A percentile compares a stretch with the other conserved stretches of the same genome.
Evolutionary conservation across 768 basidiomycete genomes (phyloP).

Genomic region (Leccinellum albellum): DNA sequence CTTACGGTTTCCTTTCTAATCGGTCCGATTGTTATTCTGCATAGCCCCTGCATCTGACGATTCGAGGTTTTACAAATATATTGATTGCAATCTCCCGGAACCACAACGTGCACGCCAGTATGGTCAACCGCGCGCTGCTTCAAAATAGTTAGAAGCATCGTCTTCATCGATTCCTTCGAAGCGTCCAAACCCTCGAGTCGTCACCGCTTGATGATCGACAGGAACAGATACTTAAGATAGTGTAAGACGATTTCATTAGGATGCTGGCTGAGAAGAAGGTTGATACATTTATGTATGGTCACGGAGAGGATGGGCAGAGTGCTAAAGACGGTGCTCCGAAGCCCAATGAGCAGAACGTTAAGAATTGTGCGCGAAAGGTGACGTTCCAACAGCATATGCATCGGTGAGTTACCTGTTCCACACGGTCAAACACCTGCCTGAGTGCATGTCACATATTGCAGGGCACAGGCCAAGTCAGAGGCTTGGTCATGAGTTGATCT

Average conservation of each 20-base stretch:
- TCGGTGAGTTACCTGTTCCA: constrained; percentile 43
- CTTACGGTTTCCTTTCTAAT: constrained; percentile 1
- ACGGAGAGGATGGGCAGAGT: constrained; percentile 26
- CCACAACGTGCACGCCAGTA: constrained; percentile 67
- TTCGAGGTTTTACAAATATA: constrained; percentile 73
- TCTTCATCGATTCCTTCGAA: constrained; percentile 32
- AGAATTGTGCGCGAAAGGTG: constrained; percentile 62
- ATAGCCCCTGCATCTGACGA: constrained; percentile 70
- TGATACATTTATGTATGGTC: constrained; percentile 44
- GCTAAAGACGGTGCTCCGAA: constrained; percentile 28
- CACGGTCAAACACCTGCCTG: neutral
- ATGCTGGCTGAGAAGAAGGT: constrained; percentile 68
- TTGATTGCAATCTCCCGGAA: constrained; percentile 73
- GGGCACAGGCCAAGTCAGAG: constrained; percentile 59
- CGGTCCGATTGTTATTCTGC: constrained; percentile 4
- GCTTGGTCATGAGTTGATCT: constrained; percentile 65
- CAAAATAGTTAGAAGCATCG: constrained; percentile 26
- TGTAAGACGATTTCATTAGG: constrained; percentile 57
- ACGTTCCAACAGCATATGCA: constrained; percentile 65
- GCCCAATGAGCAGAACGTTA: constrained; percentile 73
- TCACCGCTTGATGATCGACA: constrained; percentile 49
- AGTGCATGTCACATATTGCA: constrained; percentile 23
- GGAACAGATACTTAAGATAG: constrained; percentile 43
- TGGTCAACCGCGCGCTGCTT: constrained; percentile 62
- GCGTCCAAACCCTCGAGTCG: constrained; percentile 21